Evolutionary conservation across 208 protist genomes (phyloP).

Genomic region (Wallacemonas collosoma): DNA sequence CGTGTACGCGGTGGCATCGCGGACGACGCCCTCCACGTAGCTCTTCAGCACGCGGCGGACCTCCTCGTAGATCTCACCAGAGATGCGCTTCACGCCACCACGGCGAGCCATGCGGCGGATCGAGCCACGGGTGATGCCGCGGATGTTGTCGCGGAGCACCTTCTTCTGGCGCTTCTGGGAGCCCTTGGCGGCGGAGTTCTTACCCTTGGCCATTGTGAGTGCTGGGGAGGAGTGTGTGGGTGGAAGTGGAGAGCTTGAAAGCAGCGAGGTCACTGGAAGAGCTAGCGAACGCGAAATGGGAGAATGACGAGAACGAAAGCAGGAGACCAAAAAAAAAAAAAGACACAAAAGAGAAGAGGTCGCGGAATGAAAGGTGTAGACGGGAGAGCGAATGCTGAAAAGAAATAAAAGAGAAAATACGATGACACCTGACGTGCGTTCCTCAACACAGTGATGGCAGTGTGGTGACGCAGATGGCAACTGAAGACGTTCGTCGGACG

Average conservation of each 20-base stretch:
- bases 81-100: constrained; percentile 74
- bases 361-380: no score
- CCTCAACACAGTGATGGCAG: no score
- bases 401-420: constrained; percentile 11
- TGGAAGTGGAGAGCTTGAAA: neutral
- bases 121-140: constrained; percentile 42
- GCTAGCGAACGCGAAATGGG: no score
- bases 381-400: constrained; percentile 7
- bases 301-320: neutral
- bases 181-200: no score
- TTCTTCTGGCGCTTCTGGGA: constrained; percentile 29
- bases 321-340: neutral
- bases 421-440: no score
- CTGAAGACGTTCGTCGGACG: no score
- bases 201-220: neutral
- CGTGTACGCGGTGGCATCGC: no score
- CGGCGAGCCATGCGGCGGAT: constrained; percentile 62
- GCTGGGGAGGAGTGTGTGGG: constrained; percentile 3
- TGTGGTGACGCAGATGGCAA: no score
- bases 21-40: no score
- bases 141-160: constrained; percentile 46
- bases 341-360: neutral
- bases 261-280: no score
- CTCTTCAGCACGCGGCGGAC: constrained; percentile 8
- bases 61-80: constrained; percentile 26